These are phyloP conservation scores for Oldenlandia corymbosa DNA, from an alignment of 257 asterid species.

Conservation along the genomic window DNA sequence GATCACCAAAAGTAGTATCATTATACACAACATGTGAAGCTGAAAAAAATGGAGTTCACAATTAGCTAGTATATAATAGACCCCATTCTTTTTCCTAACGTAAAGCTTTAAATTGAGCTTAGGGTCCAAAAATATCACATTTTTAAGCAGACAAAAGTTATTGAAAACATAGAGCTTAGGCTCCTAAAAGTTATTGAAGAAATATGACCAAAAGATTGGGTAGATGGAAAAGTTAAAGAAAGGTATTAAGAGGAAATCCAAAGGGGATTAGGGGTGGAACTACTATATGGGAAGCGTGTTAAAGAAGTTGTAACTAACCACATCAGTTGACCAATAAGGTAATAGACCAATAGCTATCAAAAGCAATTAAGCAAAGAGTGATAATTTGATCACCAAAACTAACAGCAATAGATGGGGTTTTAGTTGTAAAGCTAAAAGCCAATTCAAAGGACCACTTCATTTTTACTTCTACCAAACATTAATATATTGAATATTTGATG, in stretches of 20 bases:
- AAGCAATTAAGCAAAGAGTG: background rate
- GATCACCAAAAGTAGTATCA: too few species aligned
- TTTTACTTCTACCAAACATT: constrained; percentile 7
- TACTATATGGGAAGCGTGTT: constrained; percentile 11
- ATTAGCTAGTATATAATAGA: too few species aligned
- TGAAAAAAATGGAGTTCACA: too few species aligned
- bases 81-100: too few species aligned
- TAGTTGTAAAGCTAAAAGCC: constrained; percentile 31
- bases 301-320: constrained; percentile 48
- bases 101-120: too few species aligned
- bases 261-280: too few species aligned
- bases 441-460: constrained; percentile 20
- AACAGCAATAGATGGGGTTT: constrained; percentile 25
- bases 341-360: constrained; percentile 14
- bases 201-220: constrained; percentile 15
- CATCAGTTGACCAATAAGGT: too few species aligned
- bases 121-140: too few species aligned
- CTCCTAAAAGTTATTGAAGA: constrained; percentile 11
- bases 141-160: too few species aligned
- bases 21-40: too few species aligned
- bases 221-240: constrained; percentile 24
- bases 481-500: too few species aligned
- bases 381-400: constrained; percentile 17
- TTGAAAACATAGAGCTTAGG: background rate
- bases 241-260: constrained; percentile 7